Percentiles rank a stretch among this genome's conserved stretches.
Evolutionary conservation across 2,329 filamentous ascomycete species (phyloP).

Genomic region (Fusarium dimerum): DNA sequence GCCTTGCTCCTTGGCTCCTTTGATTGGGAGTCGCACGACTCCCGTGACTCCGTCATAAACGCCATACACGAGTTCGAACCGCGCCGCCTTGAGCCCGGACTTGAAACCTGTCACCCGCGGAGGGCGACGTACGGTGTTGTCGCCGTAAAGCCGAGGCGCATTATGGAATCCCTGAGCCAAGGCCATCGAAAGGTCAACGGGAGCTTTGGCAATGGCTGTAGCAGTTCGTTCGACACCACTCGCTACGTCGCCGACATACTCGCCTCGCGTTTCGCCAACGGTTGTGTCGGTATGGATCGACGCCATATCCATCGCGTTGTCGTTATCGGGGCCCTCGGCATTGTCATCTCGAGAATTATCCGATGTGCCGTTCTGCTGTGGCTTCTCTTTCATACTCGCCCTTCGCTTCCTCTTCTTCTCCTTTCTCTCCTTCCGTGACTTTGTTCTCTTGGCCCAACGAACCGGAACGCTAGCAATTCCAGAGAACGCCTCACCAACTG

Average conservation of each 20-base stretch:
- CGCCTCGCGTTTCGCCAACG: slow-evolving; percentile 29
- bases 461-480: slow-evolving; percentile 67
- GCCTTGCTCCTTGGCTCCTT: slow-evolving; percentile 57
- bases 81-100: slow-evolving; percentile 62
- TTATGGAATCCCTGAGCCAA: slow-evolving; percentile 72
- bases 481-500: slow-evolving; percentile 58
- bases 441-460: slow-evolving; percentile 58
- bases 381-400: neutral
- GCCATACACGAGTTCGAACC: slow-evolving; percentile 62
- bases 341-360: neutral
- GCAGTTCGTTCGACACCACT: slow-evolving; percentile 53
- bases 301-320: slow-evolving; percentile 5
- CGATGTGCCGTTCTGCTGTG: neutral
- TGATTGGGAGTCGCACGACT: slow-evolving; percentile 59
- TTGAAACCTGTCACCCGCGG: slow-evolving; percentile 64
- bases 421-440: slow-evolving; percentile 41
- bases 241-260: slow-evolving; percentile 52
- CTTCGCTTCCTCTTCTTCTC: slow-evolving; percentile 3
- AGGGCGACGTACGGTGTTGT: slow-evolving; percentile 66
- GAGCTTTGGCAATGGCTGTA: slow-evolving; percentile 54
- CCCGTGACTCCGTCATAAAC: slow-evolving; percentile 67
- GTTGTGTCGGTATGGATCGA: slow-evolving; percentile 18
- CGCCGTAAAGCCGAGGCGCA: slow-evolving; percentile 68
- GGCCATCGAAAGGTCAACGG: slow-evolving; percentile 61
- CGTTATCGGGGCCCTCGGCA: slow-evolving; percentile 5